Conservation (phyloP, 108 stramenopile genomes). For the Bacterosira constricta region DNA sequence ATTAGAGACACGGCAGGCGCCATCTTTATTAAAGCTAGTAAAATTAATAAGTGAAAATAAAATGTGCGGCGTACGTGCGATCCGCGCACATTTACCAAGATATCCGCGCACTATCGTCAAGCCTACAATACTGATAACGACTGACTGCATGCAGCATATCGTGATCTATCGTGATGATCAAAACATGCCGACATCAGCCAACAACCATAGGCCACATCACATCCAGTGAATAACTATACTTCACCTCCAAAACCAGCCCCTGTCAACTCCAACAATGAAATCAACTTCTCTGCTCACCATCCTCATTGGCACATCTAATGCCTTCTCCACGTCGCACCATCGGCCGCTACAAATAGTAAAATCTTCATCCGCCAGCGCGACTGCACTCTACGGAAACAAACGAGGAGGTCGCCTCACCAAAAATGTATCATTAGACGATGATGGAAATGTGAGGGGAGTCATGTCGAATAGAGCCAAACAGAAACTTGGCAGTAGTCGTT, state of each 20-base stretch:
- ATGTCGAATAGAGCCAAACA: conserved; percentile 45
- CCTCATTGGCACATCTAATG: conserved; percentile 1
- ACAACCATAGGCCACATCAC: too few relatives aligned
- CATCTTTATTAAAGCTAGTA: too few relatives aligned
- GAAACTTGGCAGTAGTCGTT: conserved; percentile 18
- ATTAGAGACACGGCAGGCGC: too few relatives aligned
- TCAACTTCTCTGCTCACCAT: neutral
- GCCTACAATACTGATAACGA: too few relatives aligned
- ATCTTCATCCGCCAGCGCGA: neutral
- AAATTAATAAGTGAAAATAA: too few relatives aligned
- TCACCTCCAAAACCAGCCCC: neutral
- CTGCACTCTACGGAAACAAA: conserved; percentile 23
- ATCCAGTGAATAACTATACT: too few relatives aligned
- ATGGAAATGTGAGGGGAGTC: conserved; percentile 27
- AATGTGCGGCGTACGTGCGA: too few relatives aligned
- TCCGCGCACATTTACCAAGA: too few relatives aligned
- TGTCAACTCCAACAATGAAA: neutral
- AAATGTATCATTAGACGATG: conserved; percentile 39
- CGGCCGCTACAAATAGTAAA: neutral
- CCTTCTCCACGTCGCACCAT: conserved; percentile 6
- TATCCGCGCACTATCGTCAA: too few relatives aligned
- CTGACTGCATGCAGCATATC: too few relatives aligned
- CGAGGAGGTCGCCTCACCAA: conserved; percentile 41
- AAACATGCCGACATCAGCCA: too few relatives aligned
- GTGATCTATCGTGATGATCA: too few relatives aligned